Base-by-base conservation (phyloP, 768 basidiomycete genomes). In the Steccherinum ochraceum region DNA sequence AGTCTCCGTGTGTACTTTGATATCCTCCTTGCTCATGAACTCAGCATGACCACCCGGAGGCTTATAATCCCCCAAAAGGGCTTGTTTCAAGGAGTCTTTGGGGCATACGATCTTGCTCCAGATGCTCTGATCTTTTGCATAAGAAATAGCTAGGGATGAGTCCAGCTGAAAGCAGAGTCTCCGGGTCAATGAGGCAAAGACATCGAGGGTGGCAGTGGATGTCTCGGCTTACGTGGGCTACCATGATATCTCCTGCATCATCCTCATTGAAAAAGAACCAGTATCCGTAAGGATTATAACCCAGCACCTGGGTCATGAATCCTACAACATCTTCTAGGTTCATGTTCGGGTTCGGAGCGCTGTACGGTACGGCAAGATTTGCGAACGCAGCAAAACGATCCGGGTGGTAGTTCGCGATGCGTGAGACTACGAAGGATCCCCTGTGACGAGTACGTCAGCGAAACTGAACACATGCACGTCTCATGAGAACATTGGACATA, bases 351-450 rank as follows among this genome's bases (percentile, higher is more conserved):
- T 48, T 45, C 1, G 68, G 67, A 0, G 66, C 61, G 12, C 54
- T 41, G 57, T 72, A 75, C 19, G 69, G 53, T 24, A 70, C 60
- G 0, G 66, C 55, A 11, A 69, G 56, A 58, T 71, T 74, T 4
- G 50, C 70, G 45, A 69, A 69, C 11, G 67, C 74, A 13, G 61
- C 50, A 55, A 76, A 69, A n/a, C 72, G 68, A 23, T 72, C 63
- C 0, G 71, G 67, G 45, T 69, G 64, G 55, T 66, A 66, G 24
- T 65, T 64, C 12, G 68, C 69, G 16, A 76, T 56, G 3, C 71
- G 60, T n/a, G 41, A 43, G 7, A 43, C n/a, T 5, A 23, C 21
- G 41, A 10, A 18, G 7, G n/a, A 43, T 5, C 41, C 41, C 41
- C 41, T 43, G 41, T 11, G n/a, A n/a, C n/a, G n/a, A n/a, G n/a